Evolutionary conservation across 2,329 filamentous ascomycete species (phyloP).

Genomic region (Lanzia echinophila): DNA sequence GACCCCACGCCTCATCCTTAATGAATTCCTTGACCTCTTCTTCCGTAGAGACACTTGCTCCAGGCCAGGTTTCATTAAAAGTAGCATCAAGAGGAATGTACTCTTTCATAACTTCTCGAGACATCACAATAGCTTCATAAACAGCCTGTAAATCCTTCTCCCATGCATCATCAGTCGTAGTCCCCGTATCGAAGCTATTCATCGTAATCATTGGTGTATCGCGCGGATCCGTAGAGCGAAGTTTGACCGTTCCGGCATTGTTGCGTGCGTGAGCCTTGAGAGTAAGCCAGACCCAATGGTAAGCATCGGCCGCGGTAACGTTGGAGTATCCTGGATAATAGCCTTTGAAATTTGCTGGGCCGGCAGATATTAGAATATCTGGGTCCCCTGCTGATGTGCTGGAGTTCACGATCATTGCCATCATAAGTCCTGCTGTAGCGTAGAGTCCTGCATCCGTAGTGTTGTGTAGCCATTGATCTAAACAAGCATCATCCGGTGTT

Average conservation of each 20-base stretch:
- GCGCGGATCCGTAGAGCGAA: slow-evolving; percentile 54
- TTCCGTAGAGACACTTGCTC: slow-evolving; percentile 29
- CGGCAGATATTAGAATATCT: slow-evolving; percentile 14
- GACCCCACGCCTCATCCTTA: slow-evolving; percentile 41
- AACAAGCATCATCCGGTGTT: slow-evolving; percentile 33
- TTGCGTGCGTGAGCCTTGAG: slow-evolving; percentile 56
- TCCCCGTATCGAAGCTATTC: slow-evolving; percentile 44
- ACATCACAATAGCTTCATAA: slow-evolving; percentile 13
- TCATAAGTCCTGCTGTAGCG: slow-evolving; percentile 44
- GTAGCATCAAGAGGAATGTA: slow-evolving; percentile 33
- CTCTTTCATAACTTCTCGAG: slow-evolving; percentile 33
- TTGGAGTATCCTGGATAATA: slow-evolving; percentile 37
- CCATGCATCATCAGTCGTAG: not conserved
- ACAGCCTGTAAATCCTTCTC: slow-evolving; percentile 16
- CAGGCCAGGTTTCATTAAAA: slow-evolving; percentile 39
- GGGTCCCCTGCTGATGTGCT: slow-evolving; percentile 5
- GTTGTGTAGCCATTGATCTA: slow-evolving; percentile 24
- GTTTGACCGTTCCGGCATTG: slow-evolving; percentile 50
- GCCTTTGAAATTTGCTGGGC: slow-evolving; percentile 19
- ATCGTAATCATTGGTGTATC: slow-evolving; percentile 58
- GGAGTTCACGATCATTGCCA: slow-evolving; percentile 21
- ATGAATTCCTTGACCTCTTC: slow-evolving; percentile 41
- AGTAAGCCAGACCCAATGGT: slow-evolving; percentile 12
- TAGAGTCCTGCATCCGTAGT: slow-evolving; percentile 15
- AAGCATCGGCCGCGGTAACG: slow-evolving; percentile 31